A percentile compares a stretch with the other conserved stretches of the same genome.
phyloP scores from a whole-genome alignment of 2,329 filamentous ascomycete species.

The Zymoseptoria pseudotritici region DNA sequence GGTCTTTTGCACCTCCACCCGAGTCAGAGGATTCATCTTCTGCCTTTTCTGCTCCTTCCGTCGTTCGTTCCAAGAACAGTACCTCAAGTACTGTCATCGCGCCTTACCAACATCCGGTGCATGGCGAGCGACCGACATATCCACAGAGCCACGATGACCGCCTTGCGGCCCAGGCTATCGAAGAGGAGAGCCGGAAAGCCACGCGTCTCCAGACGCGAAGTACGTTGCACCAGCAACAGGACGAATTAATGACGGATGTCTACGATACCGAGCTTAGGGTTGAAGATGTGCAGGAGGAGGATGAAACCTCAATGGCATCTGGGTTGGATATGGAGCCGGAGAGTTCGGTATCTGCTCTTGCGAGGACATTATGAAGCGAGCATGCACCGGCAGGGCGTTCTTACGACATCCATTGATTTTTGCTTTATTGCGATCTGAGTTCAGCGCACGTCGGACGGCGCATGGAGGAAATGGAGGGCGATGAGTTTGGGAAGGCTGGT shows the following conservation, averaged over 20 bases:
- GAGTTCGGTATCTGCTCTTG: not conserved
- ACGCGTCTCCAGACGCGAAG: not conserved
- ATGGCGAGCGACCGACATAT: constrained; percentile 22
- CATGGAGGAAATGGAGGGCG: not conserved
- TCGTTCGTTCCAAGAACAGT: constrained; percentile 11
- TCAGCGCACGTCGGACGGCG: not conserved
- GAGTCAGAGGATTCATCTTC: constrained; percentile 29
- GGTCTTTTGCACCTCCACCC: constrained; percentile 86
- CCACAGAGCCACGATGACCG: not conserved
- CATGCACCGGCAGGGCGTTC: not conserved
- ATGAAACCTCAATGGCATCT: not conserved
- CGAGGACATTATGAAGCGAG: not conserved
- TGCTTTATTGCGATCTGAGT: not conserved
- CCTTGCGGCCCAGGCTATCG: not conserved
- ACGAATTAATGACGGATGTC: constrained; percentile 22
- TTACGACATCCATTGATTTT: not conserved
- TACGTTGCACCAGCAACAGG: constrained; percentile 11
- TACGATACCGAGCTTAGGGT: constrained; percentile 6
- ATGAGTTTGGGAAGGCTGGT: not conserved
- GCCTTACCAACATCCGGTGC: constrained; percentile 25
- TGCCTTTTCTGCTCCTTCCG: constrained; percentile 3
- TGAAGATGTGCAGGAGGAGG: not conserved
- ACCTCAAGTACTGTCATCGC: constrained; percentile 11
- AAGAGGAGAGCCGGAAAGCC: not conserved
- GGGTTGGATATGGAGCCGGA: not conserved